Percentiles rank a stretch among this genome's conserved stretches.
Conservation (phyloP, 768 basidiomycete species). For the Tricholoma matsutake region DNA sequence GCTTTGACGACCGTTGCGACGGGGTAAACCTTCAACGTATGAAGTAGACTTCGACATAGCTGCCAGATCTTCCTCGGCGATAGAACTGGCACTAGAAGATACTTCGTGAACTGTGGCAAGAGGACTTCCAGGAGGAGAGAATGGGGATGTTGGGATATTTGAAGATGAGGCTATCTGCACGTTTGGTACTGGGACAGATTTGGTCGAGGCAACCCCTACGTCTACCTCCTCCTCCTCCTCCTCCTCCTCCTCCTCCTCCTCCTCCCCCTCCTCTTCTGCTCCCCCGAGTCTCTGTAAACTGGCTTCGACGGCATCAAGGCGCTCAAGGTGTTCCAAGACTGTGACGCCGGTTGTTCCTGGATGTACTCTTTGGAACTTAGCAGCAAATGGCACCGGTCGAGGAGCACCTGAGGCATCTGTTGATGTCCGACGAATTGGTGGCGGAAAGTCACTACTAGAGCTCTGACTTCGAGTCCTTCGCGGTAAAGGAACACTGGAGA, state of each 20-base stretch:
- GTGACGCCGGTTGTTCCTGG: slow-evolving; percentile 86
- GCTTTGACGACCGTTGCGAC: slow-evolving; percentile 32
- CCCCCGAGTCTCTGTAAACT: slow-evolving; percentile 71
- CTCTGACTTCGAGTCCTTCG: slow-evolving; percentile 56
- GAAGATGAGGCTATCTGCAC: slow-evolving; percentile 26
- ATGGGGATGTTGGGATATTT: slow-evolving; percentile 38
- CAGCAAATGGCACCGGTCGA: slow-evolving; percentile 78
- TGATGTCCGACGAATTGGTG: slow-evolving; percentile 61
- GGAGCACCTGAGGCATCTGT: slow-evolving; percentile 60
- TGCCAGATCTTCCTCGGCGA: slow-evolving; percentile 68
- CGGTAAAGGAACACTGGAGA: slow-evolving; percentile 58
- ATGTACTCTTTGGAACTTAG: slow-evolving; percentile 81
- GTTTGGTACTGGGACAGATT: slow-evolving; percentile 19
- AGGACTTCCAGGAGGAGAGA: slow-evolving; percentile 61
- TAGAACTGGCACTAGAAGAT: slow-evolving; percentile 48
- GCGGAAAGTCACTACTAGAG: slow-evolving; percentile 70
- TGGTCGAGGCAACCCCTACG: slow-evolving; percentile 50
- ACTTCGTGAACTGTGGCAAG: slow-evolving; percentile 57
- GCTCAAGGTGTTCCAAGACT: slow-evolving; percentile 81
- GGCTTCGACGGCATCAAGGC: slow-evolving; percentile 79
- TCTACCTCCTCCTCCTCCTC: slow-evolving; percentile 45
- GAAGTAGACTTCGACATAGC: slow-evolving; percentile 77
- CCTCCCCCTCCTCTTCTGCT: slow-evolving; percentile 33
- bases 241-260: slow-evolving; percentile 38
- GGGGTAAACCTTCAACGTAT: slow-evolving; percentile 54